Conservation (phyloP, 768 basidiomycete species). For the Lentinula guzmanii region DNA sequence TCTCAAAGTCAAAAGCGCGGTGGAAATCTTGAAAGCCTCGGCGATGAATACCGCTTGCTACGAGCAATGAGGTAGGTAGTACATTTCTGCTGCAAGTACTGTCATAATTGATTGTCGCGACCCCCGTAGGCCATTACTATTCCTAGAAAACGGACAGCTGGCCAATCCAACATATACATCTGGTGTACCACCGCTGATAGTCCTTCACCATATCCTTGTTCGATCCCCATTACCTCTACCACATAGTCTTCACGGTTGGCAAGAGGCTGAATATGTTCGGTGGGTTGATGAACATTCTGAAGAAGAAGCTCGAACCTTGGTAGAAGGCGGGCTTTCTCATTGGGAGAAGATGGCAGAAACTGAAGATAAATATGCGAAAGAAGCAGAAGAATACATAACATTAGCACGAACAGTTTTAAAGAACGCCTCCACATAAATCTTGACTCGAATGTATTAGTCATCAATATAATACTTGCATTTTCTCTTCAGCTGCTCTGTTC, state of each 20-base stretch:
- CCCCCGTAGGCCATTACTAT: slow-evolving; percentile 68
- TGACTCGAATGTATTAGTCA: slow-evolving; percentile 2
- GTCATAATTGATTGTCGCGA: not conserved
- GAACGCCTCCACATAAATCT: not conserved
- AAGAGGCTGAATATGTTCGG: slow-evolving; percentile 91
- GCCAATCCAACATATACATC: slow-evolving; percentile 59
- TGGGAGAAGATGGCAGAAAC: slow-evolving; percentile 72
- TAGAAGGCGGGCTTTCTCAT: slow-evolving; percentile 72
- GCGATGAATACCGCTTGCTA: slow-evolving; percentile 82
- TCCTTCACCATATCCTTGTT: slow-evolving; percentile 89
- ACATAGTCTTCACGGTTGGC: slow-evolving; percentile 88
- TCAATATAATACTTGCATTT: not conserved
- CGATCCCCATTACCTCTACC: slow-evolving; percentile 83
- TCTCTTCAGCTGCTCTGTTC: not conserved
- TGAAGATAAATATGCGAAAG: slow-evolving; percentile 39
- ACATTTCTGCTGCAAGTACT: not conserved
- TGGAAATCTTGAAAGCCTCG: slow-evolving; percentile 66
- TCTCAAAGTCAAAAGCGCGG: slow-evolving; percentile 48
- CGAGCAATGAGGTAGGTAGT: slow-evolving; percentile 74
- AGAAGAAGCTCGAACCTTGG: slow-evolving; percentile 71
- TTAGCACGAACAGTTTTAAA: slow-evolving; percentile 56
- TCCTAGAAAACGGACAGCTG: slow-evolving; percentile 74
- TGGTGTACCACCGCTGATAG: slow-evolving; percentile 80
- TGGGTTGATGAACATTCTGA: slow-evolving; percentile 92
- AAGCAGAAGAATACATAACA: slow-evolving; percentile 55